Percentiles rank a stretch among this genome's conserved stretches.
Evolutionary conservation across 768 basidiomycete species (phyloP).

Genomic region (Psilocybe azurescens): DNA sequence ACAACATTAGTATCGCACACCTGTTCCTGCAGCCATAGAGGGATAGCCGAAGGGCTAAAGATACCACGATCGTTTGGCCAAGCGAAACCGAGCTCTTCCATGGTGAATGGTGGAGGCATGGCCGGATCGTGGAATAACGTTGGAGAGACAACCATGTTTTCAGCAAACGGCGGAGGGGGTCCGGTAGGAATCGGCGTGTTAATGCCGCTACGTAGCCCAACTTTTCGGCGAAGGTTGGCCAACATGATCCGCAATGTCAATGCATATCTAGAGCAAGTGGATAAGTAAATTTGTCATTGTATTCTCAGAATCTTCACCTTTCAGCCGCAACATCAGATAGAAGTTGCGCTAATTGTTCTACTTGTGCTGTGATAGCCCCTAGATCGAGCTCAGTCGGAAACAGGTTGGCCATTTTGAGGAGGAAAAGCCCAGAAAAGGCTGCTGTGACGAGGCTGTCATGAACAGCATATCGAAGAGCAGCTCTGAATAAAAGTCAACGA

Average conservation of each 20-base stretch:
- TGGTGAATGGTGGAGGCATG: constrained; percentile 70
- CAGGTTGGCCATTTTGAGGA: constrained; percentile 93
- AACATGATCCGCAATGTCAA: constrained; percentile 93
- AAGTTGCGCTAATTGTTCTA: constrained; percentile 89
- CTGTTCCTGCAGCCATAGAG: constrained; percentile 93
- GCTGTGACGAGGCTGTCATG: constrained; percentile 93
- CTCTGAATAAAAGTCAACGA: constrained; percentile 46
- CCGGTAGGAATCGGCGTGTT: constrained; percentile 52
- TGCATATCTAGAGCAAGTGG: constrained; percentile 65
- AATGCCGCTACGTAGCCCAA: constrained; percentile 64
- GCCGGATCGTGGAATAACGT: constrained; percentile 55
- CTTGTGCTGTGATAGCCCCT: constrained; percentile 76
- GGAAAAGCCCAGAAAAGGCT: constrained; percentile 89
- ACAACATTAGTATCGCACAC: constrained; percentile 44
- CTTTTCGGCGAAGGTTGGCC: constrained; percentile 87
- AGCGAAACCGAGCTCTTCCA: constrained; percentile 84
- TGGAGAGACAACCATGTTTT: constrained; percentile 66
- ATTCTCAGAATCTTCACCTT: constrained; percentile 50
- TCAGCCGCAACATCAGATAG: constrained; percentile 94
- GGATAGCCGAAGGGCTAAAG: constrained; percentile 82
- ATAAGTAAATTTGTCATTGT: not conserved
- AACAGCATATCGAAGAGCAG: constrained; percentile 90
- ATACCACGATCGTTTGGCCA: constrained; percentile 70
- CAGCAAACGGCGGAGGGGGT: constrained; percentile 57
- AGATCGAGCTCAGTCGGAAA: constrained; percentile 89